Base-by-base conservation (phyloP, 495 filamentous ascomycete genomes). In the Tuber microsphaerosporum region DNA sequence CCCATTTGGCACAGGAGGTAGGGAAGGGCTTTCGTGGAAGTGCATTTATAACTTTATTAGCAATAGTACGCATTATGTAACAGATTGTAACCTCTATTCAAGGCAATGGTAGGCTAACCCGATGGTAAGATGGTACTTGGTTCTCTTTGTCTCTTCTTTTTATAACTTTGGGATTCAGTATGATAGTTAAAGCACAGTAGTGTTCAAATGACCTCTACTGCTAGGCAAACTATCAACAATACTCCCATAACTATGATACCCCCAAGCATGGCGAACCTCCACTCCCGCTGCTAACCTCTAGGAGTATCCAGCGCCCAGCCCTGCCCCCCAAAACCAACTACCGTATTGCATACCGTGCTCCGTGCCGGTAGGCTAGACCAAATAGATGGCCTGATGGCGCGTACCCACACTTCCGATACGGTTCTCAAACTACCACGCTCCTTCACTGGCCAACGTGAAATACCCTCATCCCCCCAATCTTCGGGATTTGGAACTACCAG, bases 1-100 rank as follows among this genome's bases (percentile, higher is more conserved):
- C 51, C 61, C 46, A 37, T 45, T 72, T 39, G 17, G 34, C 42
- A 37, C 34, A 72, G 48, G 16, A 69, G 31, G 75, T 77, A 45
- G 9, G 65, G 73, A 75, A 46, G 71, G 42, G 16, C 51, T 72
- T 45, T 44, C 41, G 2, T 75, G 44, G 73, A 70, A 19, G 72
- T 44, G 37, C 22, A 14, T 75, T 39, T 69, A 69, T 68, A 34
- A 22, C 9, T 68, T 43, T n/a, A 46, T 72, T 39, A 6, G 39
- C 39, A 73, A 77, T 46, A 37, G 44, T 42, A 75, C 69, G 43
- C 37, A 26, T 16, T 39, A n/a, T n/a, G n/a, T n/a, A 26, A 12
- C 3, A 8, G 0, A 26, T 9, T 10, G 9, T 26, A 26, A 12
- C 51, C 2, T 26, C 22, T 56, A 56, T 26, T 2, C 1, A 8